Percentiles rank a stretch among this genome's conserved stretches.
These are phyloP conservation scores for Pascua sp. DNA, from an alignment of 1,284 basidiomycete genomes.

Conservation along the genomic window DNA sequence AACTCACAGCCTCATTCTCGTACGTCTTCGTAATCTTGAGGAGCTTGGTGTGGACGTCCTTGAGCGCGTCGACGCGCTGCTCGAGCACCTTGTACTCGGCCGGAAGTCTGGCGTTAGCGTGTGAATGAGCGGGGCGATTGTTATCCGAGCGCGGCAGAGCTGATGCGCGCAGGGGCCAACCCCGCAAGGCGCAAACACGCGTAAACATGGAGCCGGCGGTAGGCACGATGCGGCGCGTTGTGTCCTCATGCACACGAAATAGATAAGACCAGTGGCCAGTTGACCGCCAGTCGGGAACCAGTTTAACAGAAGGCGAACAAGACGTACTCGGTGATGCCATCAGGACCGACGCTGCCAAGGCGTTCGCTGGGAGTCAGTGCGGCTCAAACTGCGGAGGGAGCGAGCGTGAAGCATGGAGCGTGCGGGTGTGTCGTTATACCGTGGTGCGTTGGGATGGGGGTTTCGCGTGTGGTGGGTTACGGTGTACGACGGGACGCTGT, in stretches of 20 bases:
- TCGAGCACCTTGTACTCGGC: constrained; percentile 95
- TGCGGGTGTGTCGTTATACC: background rate
- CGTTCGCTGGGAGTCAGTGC: constrained; percentile 58
- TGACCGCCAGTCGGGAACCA: background rate
- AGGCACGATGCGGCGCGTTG: background rate
- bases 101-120: constrained; percentile 28
- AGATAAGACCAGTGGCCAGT: background rate
- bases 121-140: background rate
- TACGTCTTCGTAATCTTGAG: constrained; percentile 85
- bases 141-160: no score
- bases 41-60: constrained; percentile 70
- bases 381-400: background rate
- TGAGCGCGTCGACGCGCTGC: constrained; percentile 86
- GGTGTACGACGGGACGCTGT: background rate
- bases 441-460: no score
- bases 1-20: constrained; percentile 60
- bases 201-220: background rate
- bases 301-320: background rate
- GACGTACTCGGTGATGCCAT: constrained; percentile 87
- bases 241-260: background rate
- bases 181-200: background rate
- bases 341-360: constrained; percentile 79
- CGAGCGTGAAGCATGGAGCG: background rate
- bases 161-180: background rate
- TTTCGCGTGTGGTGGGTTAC: no score